Evolutionary conservation across 2,329 filamentous ascomycete genomes (phyloP).

Genomic region (Microcyclospora tardicrescens): DNA sequence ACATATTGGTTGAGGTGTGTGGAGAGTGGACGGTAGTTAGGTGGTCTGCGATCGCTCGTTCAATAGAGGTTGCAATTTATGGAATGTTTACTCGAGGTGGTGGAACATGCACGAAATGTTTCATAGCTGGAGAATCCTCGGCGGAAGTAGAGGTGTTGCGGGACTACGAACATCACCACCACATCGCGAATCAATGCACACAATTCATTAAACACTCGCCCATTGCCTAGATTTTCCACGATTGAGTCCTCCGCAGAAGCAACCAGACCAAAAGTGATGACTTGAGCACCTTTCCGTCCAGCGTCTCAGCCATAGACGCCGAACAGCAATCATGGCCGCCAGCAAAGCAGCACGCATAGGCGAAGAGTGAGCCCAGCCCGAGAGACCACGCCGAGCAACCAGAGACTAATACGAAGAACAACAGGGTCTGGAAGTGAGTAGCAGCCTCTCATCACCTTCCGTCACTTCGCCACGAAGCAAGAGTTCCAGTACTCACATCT

Average conservation of each 20-base stretch:
- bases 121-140: too few species aligned
- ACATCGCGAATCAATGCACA: too few species aligned
- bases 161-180: too few species aligned
- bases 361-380: conserved; percentile 51
- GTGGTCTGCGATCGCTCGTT: too few species aligned
- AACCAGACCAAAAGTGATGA: conserved; percentile 9
- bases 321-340: conserved; percentile 33
- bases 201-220: too few species aligned
- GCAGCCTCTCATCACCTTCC: conserved; percentile 2
- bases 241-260: too few species aligned
- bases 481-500: background rate
- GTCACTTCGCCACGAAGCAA: background rate
- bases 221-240: too few species aligned
- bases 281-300: conserved; percentile 9
- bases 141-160: too few species aligned
- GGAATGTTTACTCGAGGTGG: too few species aligned
- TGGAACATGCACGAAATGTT: too few species aligned
- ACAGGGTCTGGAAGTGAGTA: conserved; percentile 84
- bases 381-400: too few species aligned
- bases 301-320: conserved; percentile 10
- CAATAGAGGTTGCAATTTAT: too few species aligned
- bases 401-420: conserved; percentile 18
- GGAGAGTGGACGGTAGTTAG: background rate
- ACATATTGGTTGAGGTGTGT: conserved; percentile 46
- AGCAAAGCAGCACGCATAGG: conserved; percentile 57